These are phyloP conservation scores for Lodderomyces orthopsilosis DNA, from an alignment of 1,139 yeast genomes.

Conservation along the genomic window DNA sequence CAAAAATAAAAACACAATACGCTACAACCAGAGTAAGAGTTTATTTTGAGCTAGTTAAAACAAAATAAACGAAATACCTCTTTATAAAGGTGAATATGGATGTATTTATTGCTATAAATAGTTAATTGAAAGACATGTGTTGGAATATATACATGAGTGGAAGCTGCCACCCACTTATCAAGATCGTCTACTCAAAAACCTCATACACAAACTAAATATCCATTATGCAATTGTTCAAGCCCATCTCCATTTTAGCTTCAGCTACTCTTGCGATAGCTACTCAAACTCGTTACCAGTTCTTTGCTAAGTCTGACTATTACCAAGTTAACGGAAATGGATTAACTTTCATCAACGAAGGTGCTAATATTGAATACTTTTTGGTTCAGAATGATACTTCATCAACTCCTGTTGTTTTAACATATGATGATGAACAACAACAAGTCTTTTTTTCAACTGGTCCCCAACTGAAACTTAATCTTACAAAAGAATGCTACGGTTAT, in stretches of 20 bases:
- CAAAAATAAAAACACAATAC: neutral
- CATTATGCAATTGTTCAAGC: slow-evolving; percentile 13
- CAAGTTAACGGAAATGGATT: slow-evolving; percentile 29
- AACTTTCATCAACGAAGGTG: slow-evolving; percentile 49
- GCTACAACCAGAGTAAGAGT: too few relatives aligned
- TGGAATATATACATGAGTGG: too few relatives aligned
- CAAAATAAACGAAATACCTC: too few relatives aligned
- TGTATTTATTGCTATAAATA: too few relatives aligned
- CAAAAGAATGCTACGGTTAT: neutral
- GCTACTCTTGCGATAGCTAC: slow-evolving; percentile 23
- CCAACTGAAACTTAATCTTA: neutral
- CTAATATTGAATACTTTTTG: slow-evolving; percentile 49
- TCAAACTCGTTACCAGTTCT: slow-evolving; percentile 16
- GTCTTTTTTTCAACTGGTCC: neutral
- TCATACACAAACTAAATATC: too few relatives aligned
- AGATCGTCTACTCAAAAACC: too few relatives aligned
- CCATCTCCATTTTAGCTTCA: slow-evolving; percentile 16
- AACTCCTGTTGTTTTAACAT: slow-evolving; percentile 26
- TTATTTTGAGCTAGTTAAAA: too few relatives aligned
- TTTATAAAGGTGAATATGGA: too few relatives aligned
- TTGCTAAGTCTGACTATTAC: slow-evolving; percentile 20
- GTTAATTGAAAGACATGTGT: too few relatives aligned
- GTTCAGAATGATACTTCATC: slow-evolving; percentile 14
- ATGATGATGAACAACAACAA: slow-evolving; percentile 28
- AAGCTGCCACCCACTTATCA: too few relatives aligned